Evolutionary conservation across 192 early-diverging fungal species (phyloP), one percentile per base, ranked within the genome.

Genomic region (Linnemannia elongata): DNA sequence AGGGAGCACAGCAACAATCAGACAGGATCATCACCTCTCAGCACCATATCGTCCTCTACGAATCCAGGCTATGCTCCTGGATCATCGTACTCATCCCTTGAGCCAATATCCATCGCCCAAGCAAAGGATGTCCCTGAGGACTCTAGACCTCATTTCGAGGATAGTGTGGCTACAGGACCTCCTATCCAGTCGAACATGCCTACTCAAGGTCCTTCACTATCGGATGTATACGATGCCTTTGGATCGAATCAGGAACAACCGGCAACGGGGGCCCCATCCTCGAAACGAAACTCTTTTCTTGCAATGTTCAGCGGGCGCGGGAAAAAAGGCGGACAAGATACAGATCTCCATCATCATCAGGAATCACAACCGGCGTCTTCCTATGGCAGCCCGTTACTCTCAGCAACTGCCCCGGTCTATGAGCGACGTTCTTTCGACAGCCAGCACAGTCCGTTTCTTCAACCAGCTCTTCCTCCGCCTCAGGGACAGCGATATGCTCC

Each of bases 391-490:
- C 82, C 69, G 3, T 76, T 45, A 24, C 45, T 78, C 8, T 69
- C 44, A 6, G 75, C 81, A 20, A 63, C 55, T 4, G 75, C 30
- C 27, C 27, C 81, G 13, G 74, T 49, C 36, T 44, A 77, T 55
- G 81, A 82, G 42, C 76, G 82, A 9, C 76, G 60, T 15, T 83
- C 82, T 10, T 55, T 78, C 30, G 82, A 83, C 13, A 83, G 82
- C 45, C 82, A 77, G 45, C 71, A 73, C 22, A 83, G 54, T 22
- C 72, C 82, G 18, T 69, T 69, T 57, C 20, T 73, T 30, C 44
- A 72, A 30, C 41, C 82, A 5, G 6, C 72, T 15, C 69, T 15
- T 20, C 36, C 71, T 63, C 24, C 55, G 4, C 20, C 49, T 39
- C 60, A 36, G 27, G 68, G 54, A 41, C 76, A 78, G 15, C 82